Evolutionary conservation across 2,329 filamentous ascomycete genomes (phyloP).

Genomic region (Albophoma yamanashiensis): DNA sequence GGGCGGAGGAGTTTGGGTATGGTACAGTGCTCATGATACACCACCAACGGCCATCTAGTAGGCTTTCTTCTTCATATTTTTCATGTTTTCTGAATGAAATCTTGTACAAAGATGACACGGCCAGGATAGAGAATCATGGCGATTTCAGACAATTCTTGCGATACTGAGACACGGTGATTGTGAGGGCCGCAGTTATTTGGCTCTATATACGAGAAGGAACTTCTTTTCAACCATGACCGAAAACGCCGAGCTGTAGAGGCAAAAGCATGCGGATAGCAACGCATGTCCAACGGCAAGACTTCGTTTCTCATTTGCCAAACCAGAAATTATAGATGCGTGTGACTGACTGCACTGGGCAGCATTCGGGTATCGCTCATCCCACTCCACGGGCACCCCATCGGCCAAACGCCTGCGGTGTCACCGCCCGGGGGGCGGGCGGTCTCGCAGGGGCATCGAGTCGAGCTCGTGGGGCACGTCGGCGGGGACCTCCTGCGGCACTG

Average conservation of each 20-base stretch:
- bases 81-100: background rate
- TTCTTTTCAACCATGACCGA: background rate
- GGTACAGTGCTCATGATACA: background rate
- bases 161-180: background rate
- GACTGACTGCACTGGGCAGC: background rate
- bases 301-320: background rate
- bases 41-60: background rate
- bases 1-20: background rate
- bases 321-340: background rate
- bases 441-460: conserved; percentile 1
- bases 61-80: background rate
- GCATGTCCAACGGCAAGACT: background rate
- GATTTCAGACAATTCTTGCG: background rate
- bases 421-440: background rate
- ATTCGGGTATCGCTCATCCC: background rate
- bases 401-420: background rate
- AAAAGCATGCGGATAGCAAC: background rate
- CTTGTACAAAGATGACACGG: background rate
- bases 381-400: background rate
- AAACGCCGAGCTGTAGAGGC: background rate
- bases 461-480: conserved; percentile 5
- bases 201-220: background rate
- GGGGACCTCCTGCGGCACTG: background rate
- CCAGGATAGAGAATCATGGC: background rate
- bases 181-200: background rate